A percentile compares a stretch with the other conserved stretches of the same genome.
Evolutionary conservation across 2,329 filamentous ascomycete genomes (phyloP).

Genomic region (Simplicillium aogashimaense): DNA sequence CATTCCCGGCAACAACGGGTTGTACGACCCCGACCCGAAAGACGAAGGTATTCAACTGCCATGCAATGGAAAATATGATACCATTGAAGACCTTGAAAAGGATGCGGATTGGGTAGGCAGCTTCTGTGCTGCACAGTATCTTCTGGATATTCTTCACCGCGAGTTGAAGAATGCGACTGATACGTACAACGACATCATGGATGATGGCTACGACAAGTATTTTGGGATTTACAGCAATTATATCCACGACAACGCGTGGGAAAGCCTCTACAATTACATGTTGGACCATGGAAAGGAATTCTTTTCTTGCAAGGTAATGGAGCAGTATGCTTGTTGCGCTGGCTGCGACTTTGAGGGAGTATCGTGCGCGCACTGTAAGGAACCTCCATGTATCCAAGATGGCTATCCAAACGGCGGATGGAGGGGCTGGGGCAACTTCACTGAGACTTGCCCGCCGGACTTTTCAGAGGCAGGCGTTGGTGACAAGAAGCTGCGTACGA

Average conservation of each 20-base stretch:
- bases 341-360: no score
- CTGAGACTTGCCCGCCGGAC: no score
- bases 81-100: not conserved
- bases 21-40: no score
- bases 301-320: no score
- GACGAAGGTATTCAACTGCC: not conserved
- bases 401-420: no score
- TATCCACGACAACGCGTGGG: constrained; percentile 1
- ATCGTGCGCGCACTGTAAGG: no score
- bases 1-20: no score
- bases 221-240: constrained; percentile 8
- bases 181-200: constrained; percentile 7
- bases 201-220: constrained; percentile 8
- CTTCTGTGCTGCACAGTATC: not conserved
- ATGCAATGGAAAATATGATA: not conserved
- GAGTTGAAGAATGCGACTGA: constrained; percentile 4
- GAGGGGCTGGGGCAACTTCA: no score
- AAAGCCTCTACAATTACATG: not conserved
- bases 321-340: no score
- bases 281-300: not conserved
- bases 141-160: not conserved
- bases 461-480: no score
- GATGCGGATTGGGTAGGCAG: not conserved
- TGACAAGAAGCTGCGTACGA: no score
- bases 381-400: no score